Evolutionary conservation across 768 basidiomycete species (phyloP).

Genomic region (Pisolithus sp.): DNA sequence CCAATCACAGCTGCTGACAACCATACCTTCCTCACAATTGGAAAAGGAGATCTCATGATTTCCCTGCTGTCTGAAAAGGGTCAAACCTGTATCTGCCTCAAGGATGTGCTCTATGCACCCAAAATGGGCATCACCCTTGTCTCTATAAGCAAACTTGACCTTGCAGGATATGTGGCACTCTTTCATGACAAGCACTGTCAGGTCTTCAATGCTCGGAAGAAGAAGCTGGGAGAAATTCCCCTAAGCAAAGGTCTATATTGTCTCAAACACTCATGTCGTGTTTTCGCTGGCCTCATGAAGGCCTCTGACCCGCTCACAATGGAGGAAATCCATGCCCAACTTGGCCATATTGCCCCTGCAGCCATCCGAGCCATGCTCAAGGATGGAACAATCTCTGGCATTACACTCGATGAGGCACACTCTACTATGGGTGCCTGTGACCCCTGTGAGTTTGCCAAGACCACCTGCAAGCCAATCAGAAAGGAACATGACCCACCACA

Average conservation of each 20-base stretch:
- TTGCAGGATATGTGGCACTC: constrained; percentile 1
- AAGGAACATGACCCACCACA: not conserved
- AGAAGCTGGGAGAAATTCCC: not conserved
- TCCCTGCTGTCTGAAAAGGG: constrained; percentile 11
- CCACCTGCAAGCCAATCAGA: too few relatives aligned
- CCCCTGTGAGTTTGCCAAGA: too few relatives aligned
- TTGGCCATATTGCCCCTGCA: constrained; percentile 2
- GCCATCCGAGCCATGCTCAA: constrained; percentile 2
- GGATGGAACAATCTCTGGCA: constrained; percentile 2
- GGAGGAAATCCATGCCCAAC: not conserved
- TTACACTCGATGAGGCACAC: not conserved
- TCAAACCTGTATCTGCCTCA: not conserved
- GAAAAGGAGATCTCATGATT: constrained; percentile 16
- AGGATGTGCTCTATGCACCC: constrained; percentile 12
- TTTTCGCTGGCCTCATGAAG: not conserved
- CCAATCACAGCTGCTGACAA: constrained; percentile 16
- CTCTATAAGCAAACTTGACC: constrained; percentile 9
- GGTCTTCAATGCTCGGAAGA: not conserved
- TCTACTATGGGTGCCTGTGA: constrained; percentile 4
- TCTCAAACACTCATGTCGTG: not conserved
- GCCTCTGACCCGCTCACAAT: not conserved
- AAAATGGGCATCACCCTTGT: constrained; percentile 14
- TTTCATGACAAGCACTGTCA: not conserved
- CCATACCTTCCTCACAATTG: not conserved
- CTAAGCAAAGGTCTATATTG: constrained; percentile 1